These are phyloP conservation scores for Dicorynia guianensis DNA, from an alignment of 306 rosid species.

Conservation along the genomic window DNA sequence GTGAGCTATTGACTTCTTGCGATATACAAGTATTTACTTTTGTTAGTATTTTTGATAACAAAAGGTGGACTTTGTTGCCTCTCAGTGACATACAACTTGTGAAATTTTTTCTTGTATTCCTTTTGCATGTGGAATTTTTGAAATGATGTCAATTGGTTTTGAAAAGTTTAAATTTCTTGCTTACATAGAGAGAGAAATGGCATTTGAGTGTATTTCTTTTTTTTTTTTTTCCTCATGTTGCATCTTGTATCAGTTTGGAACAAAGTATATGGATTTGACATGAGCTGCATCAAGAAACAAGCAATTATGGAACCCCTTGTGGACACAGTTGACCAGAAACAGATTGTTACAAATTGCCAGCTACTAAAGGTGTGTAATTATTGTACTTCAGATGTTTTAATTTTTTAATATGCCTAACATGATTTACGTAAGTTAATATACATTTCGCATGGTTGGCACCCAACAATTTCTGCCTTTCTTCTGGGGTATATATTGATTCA, in stretches of 20 bases:
- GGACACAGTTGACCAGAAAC: conserved; percentile 94
- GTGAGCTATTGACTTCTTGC: conserved; percentile 59
- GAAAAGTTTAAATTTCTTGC: conserved; percentile 18
- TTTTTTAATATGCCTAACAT: conserved; percentile 8
- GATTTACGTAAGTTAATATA: not conserved
- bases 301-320: conserved; percentile 98
- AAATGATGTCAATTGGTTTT: conserved; percentile 16
- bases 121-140: conserved; percentile 1
- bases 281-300: conserved; percentile 98
- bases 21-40: conserved; percentile 26
- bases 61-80: too few species aligned
- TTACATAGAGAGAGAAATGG: not conserved
- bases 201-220: not conserved
- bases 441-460: conserved; percentile 1
- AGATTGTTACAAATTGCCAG: conserved; percentile 91
- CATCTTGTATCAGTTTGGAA: conserved; percentile 79
- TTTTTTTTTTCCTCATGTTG: not conserved
- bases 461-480: not conserved
- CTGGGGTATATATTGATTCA: conserved; percentile 28
- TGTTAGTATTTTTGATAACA: not conserved
- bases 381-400: conserved; percentile 15
- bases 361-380: conserved; percentile 74
- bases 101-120: not conserved
- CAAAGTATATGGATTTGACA: conserved; percentile 90
- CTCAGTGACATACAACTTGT: not conserved